phyloP scores from a whole-genome alignment of 805 yeast species.

The Wickerhamomyces hampshirensis region DNA sequence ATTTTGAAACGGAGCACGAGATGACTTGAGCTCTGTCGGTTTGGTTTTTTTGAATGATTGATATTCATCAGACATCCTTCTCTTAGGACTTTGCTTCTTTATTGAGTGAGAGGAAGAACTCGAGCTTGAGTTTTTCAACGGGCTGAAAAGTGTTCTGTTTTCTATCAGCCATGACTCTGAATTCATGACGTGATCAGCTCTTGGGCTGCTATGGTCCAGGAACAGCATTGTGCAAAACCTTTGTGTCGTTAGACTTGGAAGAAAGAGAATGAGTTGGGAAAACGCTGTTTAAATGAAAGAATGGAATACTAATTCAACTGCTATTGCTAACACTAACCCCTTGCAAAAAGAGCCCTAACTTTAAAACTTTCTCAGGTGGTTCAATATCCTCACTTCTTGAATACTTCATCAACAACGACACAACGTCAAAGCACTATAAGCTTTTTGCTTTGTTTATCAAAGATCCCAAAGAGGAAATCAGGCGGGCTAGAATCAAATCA shows the following conservation, averaged over 20 bases:
- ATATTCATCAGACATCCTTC: slow-evolving; percentile 32
- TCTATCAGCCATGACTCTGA: slow-evolving; percentile 15
- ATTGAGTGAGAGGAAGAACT: neutral
- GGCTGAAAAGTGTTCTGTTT: slow-evolving; percentile 14
- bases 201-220: slow-evolving; percentile 16
- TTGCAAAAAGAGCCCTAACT: too few relatives aligned
- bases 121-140: neutral
- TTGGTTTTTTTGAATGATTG: slow-evolving; percentile 26
- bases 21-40: neutral
- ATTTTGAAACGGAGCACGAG: neutral
- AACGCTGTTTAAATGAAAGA: too few relatives aligned
- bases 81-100: slow-evolving; percentile 21
- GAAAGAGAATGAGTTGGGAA: too few relatives aligned
- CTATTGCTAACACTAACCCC: too few relatives aligned
- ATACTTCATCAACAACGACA: too few relatives aligned
- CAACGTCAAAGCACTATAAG: too few relatives aligned
- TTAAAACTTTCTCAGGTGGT: too few relatives aligned
- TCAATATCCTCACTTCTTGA: too few relatives aligned
- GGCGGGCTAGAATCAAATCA: neutral
- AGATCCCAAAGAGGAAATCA: neutral
- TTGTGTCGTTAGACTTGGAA: too few relatives aligned
- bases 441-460: neutral
- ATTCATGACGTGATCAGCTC: slow-evolving; percentile 10
- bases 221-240: slow-evolving; percentile 9
- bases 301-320: too few relatives aligned